phyloP scores from a whole-genome alignment of 1,139 yeast species.

The Tardiomyces depauwii region DNA sequence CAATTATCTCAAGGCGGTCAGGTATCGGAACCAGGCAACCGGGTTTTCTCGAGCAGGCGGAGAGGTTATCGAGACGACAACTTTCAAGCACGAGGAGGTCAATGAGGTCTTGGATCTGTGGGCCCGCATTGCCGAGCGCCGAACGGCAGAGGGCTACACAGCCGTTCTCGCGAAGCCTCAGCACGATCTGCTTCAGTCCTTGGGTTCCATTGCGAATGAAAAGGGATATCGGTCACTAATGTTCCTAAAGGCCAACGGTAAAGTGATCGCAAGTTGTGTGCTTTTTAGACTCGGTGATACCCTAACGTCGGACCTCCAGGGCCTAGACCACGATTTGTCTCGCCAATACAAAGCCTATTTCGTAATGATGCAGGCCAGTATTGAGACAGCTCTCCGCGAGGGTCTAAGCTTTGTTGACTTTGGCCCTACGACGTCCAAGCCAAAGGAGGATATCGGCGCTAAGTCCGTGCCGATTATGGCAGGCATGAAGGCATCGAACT shows the following conservation, averaged over 20 bases:
- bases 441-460: slow-evolving; percentile 34
- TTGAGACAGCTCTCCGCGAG: slow-evolving; percentile 31
- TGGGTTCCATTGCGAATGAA: slow-evolving; percentile 24
- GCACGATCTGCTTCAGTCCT: slow-evolving; percentile 22
- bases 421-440: slow-evolving; percentile 31
- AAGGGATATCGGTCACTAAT: slow-evolving; percentile 25
- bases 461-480: slow-evolving; percentile 31
- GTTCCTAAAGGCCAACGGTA: slow-evolving; percentile 30
- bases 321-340: slow-evolving; percentile 32
- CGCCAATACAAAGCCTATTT: slow-evolving; percentile 35
- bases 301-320: slow-evolving; percentile 36
- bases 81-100: slow-evolving; percentile 26
- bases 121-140: slow-evolving; percentile 30
- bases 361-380: slow-evolving; percentile 39
- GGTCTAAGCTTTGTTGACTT: slow-evolving; percentile 34
- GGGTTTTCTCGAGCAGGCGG: slow-evolving; percentile 30
- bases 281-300: slow-evolving; percentile 35
- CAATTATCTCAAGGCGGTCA: slow-evolving; percentile 32
- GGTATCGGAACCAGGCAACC: slow-evolving; percentile 31
- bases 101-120: slow-evolving; percentile 26
- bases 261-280: slow-evolving; percentile 33
- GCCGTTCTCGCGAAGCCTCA: slow-evolving; percentile 30
- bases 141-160: slow-evolving; percentile 30
- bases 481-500: slow-evolving; percentile 18
- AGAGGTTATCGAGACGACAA: slow-evolving; percentile 22